Conservation (phyloP, 495 filamentous ascomycete species). For the Lophium mytilinum region DNA sequence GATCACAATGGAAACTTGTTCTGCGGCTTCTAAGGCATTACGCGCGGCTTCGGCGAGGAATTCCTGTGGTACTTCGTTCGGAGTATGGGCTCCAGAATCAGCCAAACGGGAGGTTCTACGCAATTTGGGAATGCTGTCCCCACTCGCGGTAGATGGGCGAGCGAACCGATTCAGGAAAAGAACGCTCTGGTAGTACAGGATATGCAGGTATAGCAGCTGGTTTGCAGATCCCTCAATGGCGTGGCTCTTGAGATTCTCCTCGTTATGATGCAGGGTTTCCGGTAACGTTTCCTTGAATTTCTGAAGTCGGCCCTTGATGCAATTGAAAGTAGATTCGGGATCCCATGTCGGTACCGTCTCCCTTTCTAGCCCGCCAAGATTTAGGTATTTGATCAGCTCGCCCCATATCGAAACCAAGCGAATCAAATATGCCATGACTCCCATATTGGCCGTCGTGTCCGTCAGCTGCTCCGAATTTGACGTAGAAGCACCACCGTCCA, state of each 20-base stretch:
- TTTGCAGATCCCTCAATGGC: conserved; percentile 77
- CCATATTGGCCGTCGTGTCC: conserved; percentile 79
- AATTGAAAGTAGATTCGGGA: conserved; percentile 62
- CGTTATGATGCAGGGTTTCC: conserved; percentile 57
- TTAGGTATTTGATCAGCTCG: conserved; percentile 79
- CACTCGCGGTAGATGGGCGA: conserved; percentile 46
- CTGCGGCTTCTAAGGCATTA: conserved; percentile 79
- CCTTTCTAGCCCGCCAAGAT: conserved; percentile 78
- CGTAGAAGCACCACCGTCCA: conserved; percentile 65
- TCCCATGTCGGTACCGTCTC: conserved; percentile 68
- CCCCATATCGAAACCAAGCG: conserved; percentile 84
- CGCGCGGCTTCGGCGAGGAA: conserved; percentile 70
- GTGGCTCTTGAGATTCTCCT: conserved; percentile 78
- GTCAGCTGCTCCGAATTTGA: conserved; percentile 54
- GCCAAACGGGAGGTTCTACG: too few relatives aligned
- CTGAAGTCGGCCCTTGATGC: conserved; percentile 62
- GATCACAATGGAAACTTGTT: conserved; percentile 76
- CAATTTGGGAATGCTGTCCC: too few relatives aligned
- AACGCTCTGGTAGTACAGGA: conserved; percentile 79
- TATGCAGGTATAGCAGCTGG: conserved; percentile 91
- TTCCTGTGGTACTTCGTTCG: conserved; percentile 66
- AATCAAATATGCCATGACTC: conserved; percentile 85
- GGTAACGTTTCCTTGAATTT: conserved; percentile 65
- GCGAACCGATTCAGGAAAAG: conserved; percentile 87
- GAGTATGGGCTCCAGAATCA: conserved; percentile 51